phyloP scores from a whole-genome alignment of 208 protist species.

The Leishmania lainsoni region DNA sequence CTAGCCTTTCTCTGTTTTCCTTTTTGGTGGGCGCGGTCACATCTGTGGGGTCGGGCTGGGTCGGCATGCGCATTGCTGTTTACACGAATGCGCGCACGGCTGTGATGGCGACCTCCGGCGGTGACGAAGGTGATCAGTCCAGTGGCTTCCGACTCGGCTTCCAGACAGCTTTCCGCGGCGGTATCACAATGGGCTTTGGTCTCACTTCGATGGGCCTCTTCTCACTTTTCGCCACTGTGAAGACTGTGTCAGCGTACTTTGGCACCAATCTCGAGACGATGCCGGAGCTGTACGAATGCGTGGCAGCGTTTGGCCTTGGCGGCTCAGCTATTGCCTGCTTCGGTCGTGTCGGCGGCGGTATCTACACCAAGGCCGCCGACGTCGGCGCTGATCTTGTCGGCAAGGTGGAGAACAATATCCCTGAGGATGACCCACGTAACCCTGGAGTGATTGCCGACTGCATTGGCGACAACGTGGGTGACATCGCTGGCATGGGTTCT shows the following conservation, averaged over 20 bases:
- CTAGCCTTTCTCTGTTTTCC: slow-evolving; percentile 61
- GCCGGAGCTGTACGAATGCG: slow-evolving; percentile 75
- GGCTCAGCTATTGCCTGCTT: slow-evolving; percentile 96
- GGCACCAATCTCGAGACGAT: slow-evolving; percentile 33
- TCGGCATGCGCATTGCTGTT: slow-evolving; percentile 92
- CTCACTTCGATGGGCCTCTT: slow-evolving; percentile 86
- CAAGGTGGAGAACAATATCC: slow-evolving; percentile 96
- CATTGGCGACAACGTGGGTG: slow-evolving; percentile 96
- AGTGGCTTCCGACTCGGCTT: slow-evolving; percentile 66
- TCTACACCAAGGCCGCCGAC: slow-evolving; percentile 97
- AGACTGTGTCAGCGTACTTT: slow-evolving; percentile 70
- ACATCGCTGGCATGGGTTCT: slow-evolving; percentile 95
- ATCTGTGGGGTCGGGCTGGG: slow-evolving; percentile 81
- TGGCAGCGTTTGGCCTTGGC: slow-evolving; percentile 96
- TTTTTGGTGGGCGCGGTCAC: slow-evolving; percentile 80
- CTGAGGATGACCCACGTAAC: slow-evolving; percentile 97
- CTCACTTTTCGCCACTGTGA: slow-evolving; percentile 78
- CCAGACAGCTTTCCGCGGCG: slow-evolving; percentile 86
- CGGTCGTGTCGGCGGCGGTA: slow-evolving; percentile 95
- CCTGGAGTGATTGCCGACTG: slow-evolving; percentile 96
- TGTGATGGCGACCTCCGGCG: slow-evolving; percentile 74
- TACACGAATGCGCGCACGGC: slow-evolving; percentile 89
- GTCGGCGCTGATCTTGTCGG: slow-evolving; percentile 96
- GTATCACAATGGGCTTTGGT: slow-evolving; percentile 89
- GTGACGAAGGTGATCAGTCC: slow-evolving; percentile 54